Evolutionary conservation across 257 asterid species (phyloP).

Genomic region (Solanum megistacrolobum): DNA sequence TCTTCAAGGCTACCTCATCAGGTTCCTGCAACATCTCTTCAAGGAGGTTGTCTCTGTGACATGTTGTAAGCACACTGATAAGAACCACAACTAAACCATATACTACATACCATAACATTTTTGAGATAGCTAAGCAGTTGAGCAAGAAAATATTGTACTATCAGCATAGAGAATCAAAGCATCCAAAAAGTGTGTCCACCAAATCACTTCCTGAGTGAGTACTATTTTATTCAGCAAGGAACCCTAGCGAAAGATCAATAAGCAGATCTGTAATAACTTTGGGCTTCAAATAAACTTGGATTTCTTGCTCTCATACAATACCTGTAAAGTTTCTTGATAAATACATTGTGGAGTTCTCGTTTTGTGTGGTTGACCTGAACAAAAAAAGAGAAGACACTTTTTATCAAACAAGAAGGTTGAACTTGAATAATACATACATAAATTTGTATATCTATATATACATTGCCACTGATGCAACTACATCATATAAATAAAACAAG

Average conservation of each 20-base stretch:
- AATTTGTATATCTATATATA: neutral
- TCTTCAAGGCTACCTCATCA: constrained; percentile 72
- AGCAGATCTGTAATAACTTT: neutral
- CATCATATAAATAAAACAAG: neutral
- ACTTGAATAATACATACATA: neutral
- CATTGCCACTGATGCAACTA: neutral
- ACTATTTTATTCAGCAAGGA: neutral
- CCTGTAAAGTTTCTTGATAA: constrained; percentile 77
- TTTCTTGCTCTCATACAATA: constrained; percentile 8
- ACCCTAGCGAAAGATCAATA: neutral
- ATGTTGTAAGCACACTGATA: neutral
- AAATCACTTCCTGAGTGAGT: neutral
- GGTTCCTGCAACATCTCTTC: constrained; percentile 98
- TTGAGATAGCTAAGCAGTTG: neutral
- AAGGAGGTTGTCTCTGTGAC: constrained; percentile 68
- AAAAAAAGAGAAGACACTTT: neutral
- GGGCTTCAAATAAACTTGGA: neutral
- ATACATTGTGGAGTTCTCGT: constrained; percentile 79
- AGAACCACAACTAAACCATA: neutral
- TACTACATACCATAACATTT: neutral
- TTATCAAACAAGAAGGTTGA: neutral
- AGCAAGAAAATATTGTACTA: neutral
- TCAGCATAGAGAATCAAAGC: neutral
- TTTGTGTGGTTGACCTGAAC: constrained; percentile 85
- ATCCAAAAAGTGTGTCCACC: neutral